A percentile compares a stretch with the other conserved stretches of the same genome.
phyloP scores from a whole-genome alignment of 768 basidiomycete species.

The Nidularia pulvinata region DNA sequence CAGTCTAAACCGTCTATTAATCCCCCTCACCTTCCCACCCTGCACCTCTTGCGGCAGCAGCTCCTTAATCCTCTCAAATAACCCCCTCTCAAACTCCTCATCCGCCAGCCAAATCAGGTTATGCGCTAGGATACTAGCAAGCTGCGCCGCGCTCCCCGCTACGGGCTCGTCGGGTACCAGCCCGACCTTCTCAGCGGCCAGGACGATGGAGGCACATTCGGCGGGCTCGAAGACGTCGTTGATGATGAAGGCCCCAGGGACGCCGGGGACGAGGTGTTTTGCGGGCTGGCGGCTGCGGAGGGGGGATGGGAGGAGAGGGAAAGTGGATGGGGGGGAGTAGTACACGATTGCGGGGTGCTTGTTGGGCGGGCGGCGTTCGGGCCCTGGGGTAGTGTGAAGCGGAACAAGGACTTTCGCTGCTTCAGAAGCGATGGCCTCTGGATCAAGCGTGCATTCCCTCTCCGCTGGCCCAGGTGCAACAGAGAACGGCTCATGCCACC shows the following conservation, averaged over 20 bases:
- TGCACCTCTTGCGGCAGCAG: conserved; percentile 37
- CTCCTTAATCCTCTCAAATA: conserved; percentile 40
- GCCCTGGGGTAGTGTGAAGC: conserved; percentile 36
- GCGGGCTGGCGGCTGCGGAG: conserved; percentile 21
- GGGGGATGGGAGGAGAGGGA: conserved; percentile 19
- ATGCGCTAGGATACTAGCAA: conserved; percentile 43
- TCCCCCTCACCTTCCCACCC: conserved; percentile 41
- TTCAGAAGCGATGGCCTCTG: conserved; percentile 8
- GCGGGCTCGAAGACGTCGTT: conserved; percentile 40
- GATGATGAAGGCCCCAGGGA: conserved; percentile 47
- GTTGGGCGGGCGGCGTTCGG: conserved; percentile 52
- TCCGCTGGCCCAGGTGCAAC: conserved; percentile 12
- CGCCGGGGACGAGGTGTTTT: conserved; percentile 37
- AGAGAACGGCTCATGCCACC: conserved; percentile 31
- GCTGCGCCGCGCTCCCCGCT: conserved; percentile 40
- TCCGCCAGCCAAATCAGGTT: conserved; percentile 58
- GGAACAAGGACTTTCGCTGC: conserved; percentile 17
- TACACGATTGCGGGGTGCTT: conserved; percentile 50
- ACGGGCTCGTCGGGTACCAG: conserved; percentile 51
- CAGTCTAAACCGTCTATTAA: conserved; percentile 48
- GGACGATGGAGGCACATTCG: conserved; percentile 45
- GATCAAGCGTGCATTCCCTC: conserved; percentile 3
- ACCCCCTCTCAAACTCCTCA: conserved; percentile 29
- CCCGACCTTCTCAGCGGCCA: conserved; percentile 42
- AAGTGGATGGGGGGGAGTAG: conserved; percentile 32